These are phyloP conservation scores for Fusarium succisae DNA, from an alignment of 2,329 filamentous ascomycete species.

Conservation along the genomic window DNA sequence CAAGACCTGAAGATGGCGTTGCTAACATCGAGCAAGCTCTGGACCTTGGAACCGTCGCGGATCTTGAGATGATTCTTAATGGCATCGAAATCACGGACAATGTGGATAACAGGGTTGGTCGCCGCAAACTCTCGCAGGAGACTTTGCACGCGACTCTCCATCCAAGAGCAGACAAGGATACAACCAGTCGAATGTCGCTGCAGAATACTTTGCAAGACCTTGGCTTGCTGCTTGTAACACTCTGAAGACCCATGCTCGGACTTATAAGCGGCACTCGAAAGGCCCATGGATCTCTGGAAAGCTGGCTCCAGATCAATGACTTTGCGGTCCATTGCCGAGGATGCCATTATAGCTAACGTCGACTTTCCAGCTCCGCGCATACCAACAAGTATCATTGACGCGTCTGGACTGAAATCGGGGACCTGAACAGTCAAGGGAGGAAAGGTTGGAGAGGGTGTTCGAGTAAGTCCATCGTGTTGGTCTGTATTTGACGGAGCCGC, in stretches of 20 bases:
- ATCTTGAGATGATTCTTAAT: slow-evolving; percentile 71
- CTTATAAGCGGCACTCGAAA: slow-evolving; percentile 70
- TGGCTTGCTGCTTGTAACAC: slow-evolving; percentile 71
- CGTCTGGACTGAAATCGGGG: slow-evolving; percentile 63
- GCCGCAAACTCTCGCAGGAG: slow-evolving; percentile 69
- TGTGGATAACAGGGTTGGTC: slow-evolving; percentile 75
- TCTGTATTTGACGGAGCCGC: slow-evolving; percentile 23
- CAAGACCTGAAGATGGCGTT: slow-evolving; percentile 69
- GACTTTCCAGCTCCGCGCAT: slow-evolving; percentile 80
- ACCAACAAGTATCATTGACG: slow-evolving; percentile 77
- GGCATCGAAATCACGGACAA: slow-evolving; percentile 71
- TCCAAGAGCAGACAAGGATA: slow-evolving; percentile 77
- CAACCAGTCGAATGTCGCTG: slow-evolving; percentile 66
- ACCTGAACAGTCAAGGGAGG: slow-evolving; percentile 43
- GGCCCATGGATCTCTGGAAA: slow-evolving; percentile 71
- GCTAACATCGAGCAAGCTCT: slow-evolving; percentile 66
- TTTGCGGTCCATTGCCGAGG: slow-evolving; percentile 73
- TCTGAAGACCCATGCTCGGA: slow-evolving; percentile 68
- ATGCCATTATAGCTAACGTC: slow-evolving; percentile 78
- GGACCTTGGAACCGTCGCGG: slow-evolving; percentile 64
- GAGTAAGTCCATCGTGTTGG: slow-evolving; percentile 37
- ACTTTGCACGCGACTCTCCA: slow-evolving; percentile 70
- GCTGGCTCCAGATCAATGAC: slow-evolving; percentile 75
- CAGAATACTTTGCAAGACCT: slow-evolving; percentile 69
- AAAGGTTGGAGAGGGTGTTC: slow-evolving; percentile 39